Evolutionary conservation across 371 early-diverging fungal genomes (phyloP).

Genomic region (Mycotypha africana): DNA sequence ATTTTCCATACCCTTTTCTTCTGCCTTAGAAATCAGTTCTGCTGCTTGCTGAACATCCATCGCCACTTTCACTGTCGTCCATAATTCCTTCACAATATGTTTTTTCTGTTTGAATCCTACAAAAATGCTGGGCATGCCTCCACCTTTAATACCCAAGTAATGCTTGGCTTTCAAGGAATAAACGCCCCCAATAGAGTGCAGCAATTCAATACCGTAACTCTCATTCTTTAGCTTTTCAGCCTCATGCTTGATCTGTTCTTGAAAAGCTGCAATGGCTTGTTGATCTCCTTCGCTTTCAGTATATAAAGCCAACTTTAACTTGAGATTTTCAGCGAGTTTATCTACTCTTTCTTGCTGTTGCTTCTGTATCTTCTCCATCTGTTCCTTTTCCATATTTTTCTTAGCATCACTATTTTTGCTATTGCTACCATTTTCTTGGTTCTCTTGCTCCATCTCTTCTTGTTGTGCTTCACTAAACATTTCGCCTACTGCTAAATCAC

Average conservation of each 20-base stretch:
- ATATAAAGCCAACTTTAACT: slow-evolving; percentile 72
- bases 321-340: slow-evolving; percentile 70
- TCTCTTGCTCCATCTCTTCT: slow-evolving; percentile 6
- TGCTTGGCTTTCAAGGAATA: slow-evolving; percentile 86
- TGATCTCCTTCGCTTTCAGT: slow-evolving; percentile 55
- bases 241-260: slow-evolving; percentile 66
- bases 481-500: slow-evolving; percentile 39
- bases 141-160: slow-evolving; percentile 58
- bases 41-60: slow-evolving; percentile 87
- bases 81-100: slow-evolving; percentile 81
- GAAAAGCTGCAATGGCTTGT: slow-evolving; percentile 53
- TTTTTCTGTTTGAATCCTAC: slow-evolving; percentile 69
- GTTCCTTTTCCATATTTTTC: slow-evolving; percentile 43
- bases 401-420: slow-evolving; percentile 10
- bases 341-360: slow-evolving; percentile 68
- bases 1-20: slow-evolving; percentile 67
- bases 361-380: slow-evolving; percentile 49
- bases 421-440: not conserved
- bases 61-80: slow-evolving; percentile 85
- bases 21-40: slow-evolving; percentile 80
- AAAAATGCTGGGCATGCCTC: slow-evolving; percentile 59
- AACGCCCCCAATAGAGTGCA: slow-evolving; percentile 88
- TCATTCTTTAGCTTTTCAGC: slow-evolving; percentile 85
- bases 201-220: slow-evolving; percentile 87
- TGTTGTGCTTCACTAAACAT: slow-evolving; percentile 37